Evolutionary conservation across 768 basidiomycete genomes (phyloP).

Genomic region (Coprinopsis cinerea): DNA sequence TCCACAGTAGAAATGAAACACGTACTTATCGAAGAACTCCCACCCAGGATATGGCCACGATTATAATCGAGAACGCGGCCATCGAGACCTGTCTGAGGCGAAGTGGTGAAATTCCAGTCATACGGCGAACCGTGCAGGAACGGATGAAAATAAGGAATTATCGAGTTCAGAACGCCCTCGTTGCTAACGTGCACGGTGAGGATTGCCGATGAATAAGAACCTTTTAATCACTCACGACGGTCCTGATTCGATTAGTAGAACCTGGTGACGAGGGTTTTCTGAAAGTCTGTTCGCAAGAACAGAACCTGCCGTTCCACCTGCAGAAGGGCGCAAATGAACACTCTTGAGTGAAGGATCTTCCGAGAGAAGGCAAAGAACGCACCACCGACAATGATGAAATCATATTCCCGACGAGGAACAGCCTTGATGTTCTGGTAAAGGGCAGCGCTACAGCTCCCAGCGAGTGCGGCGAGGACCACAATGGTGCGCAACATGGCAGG

Average conservation of each 20-base stretch:
- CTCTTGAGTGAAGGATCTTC: not conserved
- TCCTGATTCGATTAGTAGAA: conserved; percentile 13
- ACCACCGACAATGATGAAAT: conserved; percentile 21
- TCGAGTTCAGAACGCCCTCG: conserved; percentile 8
- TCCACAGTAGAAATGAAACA: not conserved
- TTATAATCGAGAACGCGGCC: conserved; percentile 21
- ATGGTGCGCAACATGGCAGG: too few species aligned
- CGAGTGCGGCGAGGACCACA: too few species aligned
- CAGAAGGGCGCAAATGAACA: too few species aligned
- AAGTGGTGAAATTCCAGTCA: conserved; percentile 34
- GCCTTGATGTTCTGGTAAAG: conserved; percentile 3
- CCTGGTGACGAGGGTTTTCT: conserved; percentile 11
- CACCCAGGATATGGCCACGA: conserved; percentile 27
- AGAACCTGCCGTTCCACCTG: conserved; percentile 25
- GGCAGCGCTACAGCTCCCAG: conserved; percentile 1
- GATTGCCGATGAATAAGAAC: too few species aligned
- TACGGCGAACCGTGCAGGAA: conserved; percentile 13
- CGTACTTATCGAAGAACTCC: conserved; percentile 27
- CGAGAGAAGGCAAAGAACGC: not conserved
- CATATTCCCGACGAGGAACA: conserved; percentile 5
- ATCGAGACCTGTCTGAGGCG: conserved; percentile 24
- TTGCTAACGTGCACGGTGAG: not conserved
- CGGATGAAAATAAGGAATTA: conserved; percentile 10
- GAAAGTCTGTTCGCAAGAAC: conserved; percentile 26
- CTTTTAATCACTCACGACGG: conserved; percentile 9